phyloP scores from a whole-genome alignment of 2,329 filamentous ascomycete species.

The Aspergillus sclerotialis region DNA sequence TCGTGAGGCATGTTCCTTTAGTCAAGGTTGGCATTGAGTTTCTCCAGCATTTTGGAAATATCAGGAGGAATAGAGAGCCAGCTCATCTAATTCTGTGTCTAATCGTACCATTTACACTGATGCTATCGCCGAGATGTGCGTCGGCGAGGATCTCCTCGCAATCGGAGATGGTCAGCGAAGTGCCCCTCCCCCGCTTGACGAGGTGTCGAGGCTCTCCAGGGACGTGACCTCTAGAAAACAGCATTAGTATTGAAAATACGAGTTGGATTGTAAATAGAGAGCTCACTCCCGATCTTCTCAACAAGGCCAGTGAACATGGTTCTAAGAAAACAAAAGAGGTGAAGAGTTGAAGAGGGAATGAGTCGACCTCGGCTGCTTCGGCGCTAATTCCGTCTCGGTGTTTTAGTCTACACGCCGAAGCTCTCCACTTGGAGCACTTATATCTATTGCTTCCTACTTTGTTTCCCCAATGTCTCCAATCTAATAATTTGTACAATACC shows the following conservation, averaged over 20 bases:
- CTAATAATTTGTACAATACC: neutral
- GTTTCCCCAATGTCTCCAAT: neutral
- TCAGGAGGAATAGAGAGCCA: neutral
- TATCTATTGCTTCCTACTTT: neutral
- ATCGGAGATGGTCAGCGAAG: slow-evolving; percentile 78
- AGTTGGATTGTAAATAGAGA: slow-evolving; percentile 4
- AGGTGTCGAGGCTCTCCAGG: slow-evolving; percentile 71
- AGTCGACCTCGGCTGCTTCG: slow-evolving; percentile 21
- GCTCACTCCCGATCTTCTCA: slow-evolving; percentile 82
- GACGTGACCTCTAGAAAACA: slow-evolving; percentile 64
- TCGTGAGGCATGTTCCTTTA: slow-evolving; percentile 73
- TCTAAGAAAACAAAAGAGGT: slow-evolving; percentile 11
- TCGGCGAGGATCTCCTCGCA: slow-evolving; percentile 72
- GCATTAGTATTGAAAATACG: slow-evolving; percentile 17
- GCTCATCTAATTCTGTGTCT: slow-evolving; percentile 2
- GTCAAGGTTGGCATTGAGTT: neutral
- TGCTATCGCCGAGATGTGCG: slow-evolving; percentile 83
- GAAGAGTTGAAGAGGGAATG: slow-evolving; percentile 5
- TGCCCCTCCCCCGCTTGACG: slow-evolving; percentile 67
- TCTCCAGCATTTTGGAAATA: neutral
- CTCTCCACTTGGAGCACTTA: neutral
- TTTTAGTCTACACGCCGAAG: slow-evolving; percentile 7
- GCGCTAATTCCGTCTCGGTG: slow-evolving; percentile 16
- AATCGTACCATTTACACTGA: slow-evolving; percentile 72
- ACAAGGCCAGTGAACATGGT: slow-evolving; percentile 94